Evolutionary conservation across 148 eudicot species (phyloP).

Genomic region (Rhododendron ferrugineum): DNA sequence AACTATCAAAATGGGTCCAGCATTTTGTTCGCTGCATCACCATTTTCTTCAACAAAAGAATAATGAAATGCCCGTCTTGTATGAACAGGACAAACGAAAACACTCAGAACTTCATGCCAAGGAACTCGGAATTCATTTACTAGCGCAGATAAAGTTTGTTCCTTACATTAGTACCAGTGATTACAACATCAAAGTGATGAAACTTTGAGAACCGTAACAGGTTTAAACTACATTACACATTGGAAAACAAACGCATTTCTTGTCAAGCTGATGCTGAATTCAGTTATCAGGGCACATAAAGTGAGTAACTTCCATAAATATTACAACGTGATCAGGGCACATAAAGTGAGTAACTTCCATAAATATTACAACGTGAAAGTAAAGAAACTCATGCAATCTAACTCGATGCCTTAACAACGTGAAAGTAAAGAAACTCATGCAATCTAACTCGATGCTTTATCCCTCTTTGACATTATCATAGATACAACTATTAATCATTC

Average conservation of each 20-base stretch:
- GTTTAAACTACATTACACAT: not conserved
- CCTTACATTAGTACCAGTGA: not conserved
- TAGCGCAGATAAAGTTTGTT: not conserved
- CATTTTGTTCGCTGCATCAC: not conserved
- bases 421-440: not conserved
- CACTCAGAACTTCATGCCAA: not conserved
- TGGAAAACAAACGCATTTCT: not conserved
- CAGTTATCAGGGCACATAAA: not conserved
- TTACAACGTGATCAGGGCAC: not conserved
- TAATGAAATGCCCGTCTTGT: not conserved
- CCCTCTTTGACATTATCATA: not conserved
- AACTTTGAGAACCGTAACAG: not conserved
- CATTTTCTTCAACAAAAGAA: not conserved
- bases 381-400: not conserved
- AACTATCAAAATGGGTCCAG: not conserved
- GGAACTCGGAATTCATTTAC: not conserved
- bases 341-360: not conserved
- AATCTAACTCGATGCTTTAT: not conserved
- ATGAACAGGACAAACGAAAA: not conserved
- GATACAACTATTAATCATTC: not conserved
- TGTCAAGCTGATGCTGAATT: not conserved
- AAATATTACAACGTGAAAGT: not conserved
- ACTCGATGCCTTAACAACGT: not conserved
- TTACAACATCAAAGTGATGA: not conserved
- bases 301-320: too few relatives aligned